These are phyloP conservation scores for Plicaturopsis crispa DNA, from an alignment of 768 basidiomycete genomes.

Conservation along the genomic window DNA sequence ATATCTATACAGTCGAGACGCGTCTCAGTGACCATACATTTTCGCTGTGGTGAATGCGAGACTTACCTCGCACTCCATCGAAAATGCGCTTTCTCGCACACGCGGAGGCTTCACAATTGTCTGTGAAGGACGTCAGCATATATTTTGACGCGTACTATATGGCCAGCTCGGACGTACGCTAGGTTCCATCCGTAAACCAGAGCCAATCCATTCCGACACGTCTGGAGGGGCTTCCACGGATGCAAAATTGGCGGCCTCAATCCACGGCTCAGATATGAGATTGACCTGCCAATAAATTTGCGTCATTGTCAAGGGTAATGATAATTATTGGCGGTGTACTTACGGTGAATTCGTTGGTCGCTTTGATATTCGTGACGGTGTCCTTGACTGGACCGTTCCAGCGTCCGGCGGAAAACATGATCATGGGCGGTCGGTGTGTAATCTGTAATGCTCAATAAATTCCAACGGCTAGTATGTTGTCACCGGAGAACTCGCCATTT, in stretches of 20 bases:
- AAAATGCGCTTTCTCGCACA: constrained; percentile 38
- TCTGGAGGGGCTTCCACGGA: constrained; percentile 28
- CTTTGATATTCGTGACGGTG: constrained; percentile 37
- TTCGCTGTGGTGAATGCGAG: too few relatives aligned
- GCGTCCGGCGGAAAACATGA: constrained; percentile 33
- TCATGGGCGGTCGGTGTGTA: constrained; percentile 35
- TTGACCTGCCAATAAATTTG: too few relatives aligned
- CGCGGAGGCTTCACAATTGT: constrained; percentile 29
- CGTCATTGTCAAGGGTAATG: too few relatives aligned
- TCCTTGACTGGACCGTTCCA: constrained; percentile 25
- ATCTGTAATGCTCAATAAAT: too few relatives aligned
- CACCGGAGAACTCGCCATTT: too few relatives aligned
- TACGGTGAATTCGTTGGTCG: constrained; percentile 42
- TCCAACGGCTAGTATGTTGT: too few relatives aligned
- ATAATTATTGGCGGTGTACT: too few relatives aligned
- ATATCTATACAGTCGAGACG: too few relatives aligned
- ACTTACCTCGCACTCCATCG: constrained; percentile 41
- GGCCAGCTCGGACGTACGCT: too few relatives aligned
- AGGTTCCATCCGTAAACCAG: constrained; percentile 32
- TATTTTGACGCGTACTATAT: too few relatives aligned
- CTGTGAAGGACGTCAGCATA: too few relatives aligned
- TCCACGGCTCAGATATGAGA: constrained; percentile 46
- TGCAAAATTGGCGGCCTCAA: constrained; percentile 29
- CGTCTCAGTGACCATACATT: too few relatives aligned
- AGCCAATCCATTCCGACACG: constrained; percentile 31